Percentiles rank a stretch among this genome's conserved stretches.
Evolutionary conservation across 75 land plant species (phyloP).

Genomic region (Selaginella moellendorffii): DNA sequence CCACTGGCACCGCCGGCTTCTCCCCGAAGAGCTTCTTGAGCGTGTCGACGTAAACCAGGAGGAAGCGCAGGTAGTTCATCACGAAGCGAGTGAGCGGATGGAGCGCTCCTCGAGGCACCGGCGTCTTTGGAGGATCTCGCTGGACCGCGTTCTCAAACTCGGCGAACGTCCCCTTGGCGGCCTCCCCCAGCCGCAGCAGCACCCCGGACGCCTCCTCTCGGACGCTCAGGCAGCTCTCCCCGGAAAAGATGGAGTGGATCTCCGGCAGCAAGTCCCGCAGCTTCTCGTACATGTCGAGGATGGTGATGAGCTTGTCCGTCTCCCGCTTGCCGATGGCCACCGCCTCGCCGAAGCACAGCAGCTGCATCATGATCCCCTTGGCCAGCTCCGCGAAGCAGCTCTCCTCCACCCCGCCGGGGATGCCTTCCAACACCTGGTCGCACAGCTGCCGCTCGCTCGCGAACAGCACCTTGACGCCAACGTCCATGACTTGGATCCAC

Average conservation of each 20-base stretch:
- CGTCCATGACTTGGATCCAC: slow-evolving; percentile 40
- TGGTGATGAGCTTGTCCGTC: slow-evolving; percentile 51
- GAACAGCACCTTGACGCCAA: slow-evolving; percentile 42
- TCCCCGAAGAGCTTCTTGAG: slow-evolving; percentile 30
- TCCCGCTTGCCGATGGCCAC: slow-evolving; percentile 37
- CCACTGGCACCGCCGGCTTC: slow-evolving; percentile 3
- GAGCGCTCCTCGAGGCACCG: slow-evolving; percentile 43
- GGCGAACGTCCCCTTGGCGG: slow-evolving; percentile 27
- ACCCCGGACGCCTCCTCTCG: slow-evolving; percentile 33
- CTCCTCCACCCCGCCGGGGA: slow-evolving; percentile 13
- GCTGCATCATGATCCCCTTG: slow-evolving; percentile 27
- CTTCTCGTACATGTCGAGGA: slow-evolving; percentile 43
- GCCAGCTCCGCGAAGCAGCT: slow-evolving; percentile 45
- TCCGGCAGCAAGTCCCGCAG: slow-evolving; percentile 43
- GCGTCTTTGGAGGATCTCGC: slow-evolving; percentile 41
- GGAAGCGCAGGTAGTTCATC: slow-evolving; percentile 48
- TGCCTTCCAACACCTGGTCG: slow-evolving; percentile 26
- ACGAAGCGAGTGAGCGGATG: slow-evolving; percentile 50
- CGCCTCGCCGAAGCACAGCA: slow-evolving; percentile 35
- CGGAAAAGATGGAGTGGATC: slow-evolving; percentile 33
- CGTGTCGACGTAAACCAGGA: slow-evolving; percentile 32
- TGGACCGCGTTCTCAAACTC: slow-evolving; percentile 57
- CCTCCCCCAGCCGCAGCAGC: slow-evolving; percentile 34
- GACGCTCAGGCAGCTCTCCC: slow-evolving; percentile 30
- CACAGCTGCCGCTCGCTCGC: slow-evolving; percentile 64